Evolutionary conservation across 257 asterid species (phyloP).

Genomic region (Fraxinus anomala): DNA sequence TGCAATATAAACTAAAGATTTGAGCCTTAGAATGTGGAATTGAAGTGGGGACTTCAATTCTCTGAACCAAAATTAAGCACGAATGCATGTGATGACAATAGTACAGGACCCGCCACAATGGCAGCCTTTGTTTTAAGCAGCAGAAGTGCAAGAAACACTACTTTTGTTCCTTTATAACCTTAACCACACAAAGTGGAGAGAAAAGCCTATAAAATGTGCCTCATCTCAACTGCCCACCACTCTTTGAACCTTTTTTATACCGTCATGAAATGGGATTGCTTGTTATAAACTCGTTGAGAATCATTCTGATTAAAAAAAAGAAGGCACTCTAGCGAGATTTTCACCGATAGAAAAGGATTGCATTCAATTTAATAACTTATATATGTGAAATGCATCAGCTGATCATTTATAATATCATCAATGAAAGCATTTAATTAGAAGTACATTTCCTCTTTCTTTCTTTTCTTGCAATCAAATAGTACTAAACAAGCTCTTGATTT

Average conservation of each 20-base stretch:
- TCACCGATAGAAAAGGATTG: too few relatives aligned
- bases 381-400: too few relatives aligned
- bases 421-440: not conserved
- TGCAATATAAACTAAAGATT: not conserved
- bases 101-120: slow-evolving; percentile 20
- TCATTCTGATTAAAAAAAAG: not conserved
- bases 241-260: not conserved
- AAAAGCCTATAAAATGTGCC: slow-evolving; percentile 36
- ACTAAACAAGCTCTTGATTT: slow-evolving; percentile 56
- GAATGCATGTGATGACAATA: slow-evolving; percentile 39
- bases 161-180: slow-evolving; percentile 32
- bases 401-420: slow-evolving; percentile 35
- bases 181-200: slow-evolving; percentile 32
- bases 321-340: too few relatives aligned
- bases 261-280: slow-evolving; percentile 21
- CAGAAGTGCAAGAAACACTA: too few relatives aligned
- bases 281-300: not conserved
- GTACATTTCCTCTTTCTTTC: slow-evolving; percentile 26
- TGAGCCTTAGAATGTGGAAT: slow-evolving; percentile 37
- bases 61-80: not conserved
- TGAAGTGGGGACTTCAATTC: slow-evolving; percentile 23
- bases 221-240: slow-evolving; percentile 29
- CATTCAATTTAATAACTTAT: not conserved
- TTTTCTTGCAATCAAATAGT: too few relatives aligned
- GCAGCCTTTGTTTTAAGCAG: too few relatives aligned